These are phyloP conservation scores for Barnettozyma salicaria DNA, from an alignment of 805 yeast genomes.

Conservation along the genomic window DNA sequence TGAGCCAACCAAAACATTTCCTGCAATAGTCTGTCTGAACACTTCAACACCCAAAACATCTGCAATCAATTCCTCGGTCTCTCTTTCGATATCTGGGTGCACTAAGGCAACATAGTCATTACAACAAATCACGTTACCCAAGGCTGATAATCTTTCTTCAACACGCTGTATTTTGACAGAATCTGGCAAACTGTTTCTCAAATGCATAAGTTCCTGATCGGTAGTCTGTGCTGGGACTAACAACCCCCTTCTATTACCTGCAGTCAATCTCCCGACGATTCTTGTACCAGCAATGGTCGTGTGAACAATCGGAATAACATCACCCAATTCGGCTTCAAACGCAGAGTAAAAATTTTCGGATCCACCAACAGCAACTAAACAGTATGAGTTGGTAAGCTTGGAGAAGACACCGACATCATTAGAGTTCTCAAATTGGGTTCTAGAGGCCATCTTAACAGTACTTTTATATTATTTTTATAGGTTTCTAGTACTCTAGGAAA, in stretches of 20 bases:
- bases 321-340: constrained; percentile 96
- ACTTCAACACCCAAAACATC: constrained; percentile 98
- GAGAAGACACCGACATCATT: constrained; percentile 93
- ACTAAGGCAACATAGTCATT: constrained; percentile 98
- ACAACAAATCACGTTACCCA: constrained; percentile 97
- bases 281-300: constrained; percentile 98
- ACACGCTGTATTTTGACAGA: constrained; percentile 93
- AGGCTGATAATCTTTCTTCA: constrained; percentile 93
- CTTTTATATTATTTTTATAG: too few relatives aligned
- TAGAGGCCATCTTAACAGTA: constrained; percentile 53
- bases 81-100: constrained; percentile 98
- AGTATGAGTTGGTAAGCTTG: constrained; percentile 92
- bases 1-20: constrained; percentile 94
- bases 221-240: constrained; percentile 97
- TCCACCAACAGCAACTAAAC: constrained; percentile 95
- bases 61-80: constrained; percentile 96
- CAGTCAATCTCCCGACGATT: constrained; percentile 96
- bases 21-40: constrained; percentile 97
- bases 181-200: constrained; percentile 95
- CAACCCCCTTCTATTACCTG: constrained; percentile 96
- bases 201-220: constrained; percentile 96
- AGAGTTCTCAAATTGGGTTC: constrained; percentile 79
- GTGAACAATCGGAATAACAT: constrained; percentile 91
- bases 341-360: constrained; percentile 86
- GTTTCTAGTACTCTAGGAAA: too few relatives aligned